phyloP scores from a whole-genome alignment of 805 yeast species.

The Wickerhamiella australiensis region DNA sequence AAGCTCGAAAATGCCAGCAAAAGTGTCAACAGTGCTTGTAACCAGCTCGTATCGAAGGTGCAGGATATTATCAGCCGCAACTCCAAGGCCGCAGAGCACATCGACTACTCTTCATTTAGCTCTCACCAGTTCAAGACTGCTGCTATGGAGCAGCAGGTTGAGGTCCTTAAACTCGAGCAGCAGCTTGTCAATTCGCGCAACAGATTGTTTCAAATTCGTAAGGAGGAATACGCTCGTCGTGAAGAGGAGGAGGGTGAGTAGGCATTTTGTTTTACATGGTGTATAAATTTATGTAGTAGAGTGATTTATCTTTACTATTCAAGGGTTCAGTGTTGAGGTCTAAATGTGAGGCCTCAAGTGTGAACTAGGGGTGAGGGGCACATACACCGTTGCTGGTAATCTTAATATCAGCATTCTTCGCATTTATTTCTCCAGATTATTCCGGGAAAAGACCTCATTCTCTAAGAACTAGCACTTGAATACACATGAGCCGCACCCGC shows the following conservation, averaged over 20 bases:
- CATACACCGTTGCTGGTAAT: neutral
- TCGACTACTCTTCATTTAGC: conserved; percentile 57
- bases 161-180: conserved; percentile 71
- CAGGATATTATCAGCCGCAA: conserved; percentile 40
- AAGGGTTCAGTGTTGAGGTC: too few relatives aligned
- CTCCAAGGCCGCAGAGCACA: conserved; percentile 29
- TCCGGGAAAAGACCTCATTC: too few relatives aligned
- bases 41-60: conserved; percentile 56
- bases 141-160: conserved; percentile 90
- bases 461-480: neutral
- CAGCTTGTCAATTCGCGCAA: conserved; percentile 60
- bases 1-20: conserved; percentile 56
- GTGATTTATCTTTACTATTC: too few relatives aligned
- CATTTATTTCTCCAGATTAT: too few relatives aligned
- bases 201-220: conserved; percentile 73
- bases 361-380: too few relatives aligned
- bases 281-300: neutral
- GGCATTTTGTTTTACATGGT: neutral
- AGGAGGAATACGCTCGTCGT: conserved; percentile 60
- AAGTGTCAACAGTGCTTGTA: conserved; percentile 64
- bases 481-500: neutral
- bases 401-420: neutral
- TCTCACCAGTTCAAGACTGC: conserved; percentile 72
- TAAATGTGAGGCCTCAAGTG: too few relatives aligned
- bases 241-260: conserved; percentile 36